Conservation (phyloP, 2,329 filamentous ascomycete genomes). For the Cladorrhinum sp. region DNA sequence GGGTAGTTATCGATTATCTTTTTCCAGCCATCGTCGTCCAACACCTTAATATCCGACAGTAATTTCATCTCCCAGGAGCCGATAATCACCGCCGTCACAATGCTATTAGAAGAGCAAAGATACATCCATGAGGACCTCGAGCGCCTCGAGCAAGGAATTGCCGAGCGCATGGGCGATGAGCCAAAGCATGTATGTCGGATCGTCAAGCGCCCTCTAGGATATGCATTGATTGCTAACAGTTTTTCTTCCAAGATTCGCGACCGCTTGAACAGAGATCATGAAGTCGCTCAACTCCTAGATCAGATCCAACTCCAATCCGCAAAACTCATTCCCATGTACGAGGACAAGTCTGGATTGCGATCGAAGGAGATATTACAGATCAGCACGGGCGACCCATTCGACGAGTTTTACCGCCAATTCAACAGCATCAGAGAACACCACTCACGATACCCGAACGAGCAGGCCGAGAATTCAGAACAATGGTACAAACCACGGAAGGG, state of each 20-base stretch:
- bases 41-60: not conserved
- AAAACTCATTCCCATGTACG: slow-evolving; percentile 78
- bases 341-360: slow-evolving; percentile 68
- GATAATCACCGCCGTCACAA: slow-evolving; percentile 32
- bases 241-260: slow-evolving; percentile 67
- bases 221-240: not conserved
- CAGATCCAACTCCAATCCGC: slow-evolving; percentile 85
- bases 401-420: slow-evolving; percentile 86
- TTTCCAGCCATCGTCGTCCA: not conserved
- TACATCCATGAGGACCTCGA: slow-evolving; percentile 96
- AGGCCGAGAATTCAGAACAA: slow-evolving; percentile 89
- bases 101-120: slow-evolving; percentile 91
- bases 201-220: not conserved
- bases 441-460: slow-evolving; percentile 86
- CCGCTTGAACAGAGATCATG: slow-evolving; percentile 84
- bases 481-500: slow-evolving; percentile 74
- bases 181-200: slow-evolving; percentile 71
- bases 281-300: slow-evolving; percentile 79
- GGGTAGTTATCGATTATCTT: not conserved
- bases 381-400: slow-evolving; percentile 80
- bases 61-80: not conserved
- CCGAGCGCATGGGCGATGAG: slow-evolving; percentile 83
- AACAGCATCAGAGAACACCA: slow-evolving; percentile 82
- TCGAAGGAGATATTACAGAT: slow-evolving; percentile 80
- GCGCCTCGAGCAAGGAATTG: slow-evolving; percentile 88